Evolutionary conservation across 2,329 filamentous ascomycete species (phyloP).

Genomic region (Xenoacremonium recifei): DNA sequence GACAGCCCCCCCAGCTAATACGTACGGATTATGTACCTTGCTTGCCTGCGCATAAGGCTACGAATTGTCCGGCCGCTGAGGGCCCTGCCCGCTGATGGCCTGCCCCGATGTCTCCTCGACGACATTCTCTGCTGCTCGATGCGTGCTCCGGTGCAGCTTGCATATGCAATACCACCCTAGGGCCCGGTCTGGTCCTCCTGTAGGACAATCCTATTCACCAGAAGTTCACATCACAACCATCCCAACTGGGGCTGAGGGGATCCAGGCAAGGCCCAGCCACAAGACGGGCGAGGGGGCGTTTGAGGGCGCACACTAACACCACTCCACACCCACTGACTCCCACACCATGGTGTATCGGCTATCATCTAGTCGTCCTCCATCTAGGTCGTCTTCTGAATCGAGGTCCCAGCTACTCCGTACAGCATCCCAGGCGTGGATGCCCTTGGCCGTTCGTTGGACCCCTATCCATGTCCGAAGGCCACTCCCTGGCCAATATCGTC

Average conservation of each 20-base stretch:
- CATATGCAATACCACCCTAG: conserved; percentile 27
- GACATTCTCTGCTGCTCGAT: conserved; percentile 17
- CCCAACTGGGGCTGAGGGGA: conserved; percentile 16
- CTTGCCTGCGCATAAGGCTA: not conserved
- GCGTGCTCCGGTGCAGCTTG: conserved; percentile 20
- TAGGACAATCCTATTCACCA: conserved; percentile 25
- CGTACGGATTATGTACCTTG: not conserved
- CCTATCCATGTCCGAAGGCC: conserved; percentile 21
- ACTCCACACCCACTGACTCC: conserved; percentile 10
- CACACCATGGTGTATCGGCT: conserved; percentile 21
- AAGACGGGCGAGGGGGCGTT: conserved; percentile 15
- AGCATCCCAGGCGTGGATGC: conserved; percentile 15
- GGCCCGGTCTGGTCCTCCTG: conserved; percentile 21
- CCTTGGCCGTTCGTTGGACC: conserved; percentile 24
- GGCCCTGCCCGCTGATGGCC: too few species aligned
- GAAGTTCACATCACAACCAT: conserved; percentile 27
- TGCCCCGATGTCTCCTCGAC: too few species aligned
- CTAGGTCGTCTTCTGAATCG: conserved; percentile 26
- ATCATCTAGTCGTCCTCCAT: conserved; percentile 3
- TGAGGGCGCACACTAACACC: conserved; percentile 15
- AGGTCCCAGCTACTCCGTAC: conserved; percentile 16
- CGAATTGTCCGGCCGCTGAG: not conserved
- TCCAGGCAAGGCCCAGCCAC: conserved; percentile 9
- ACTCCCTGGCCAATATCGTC: conserved; percentile 21
- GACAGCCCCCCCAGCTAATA: too few species aligned